These are phyloP conservation scores for Desmodesmus armatus DNA, from an alignment of 139 green algal genomes.

Conservation along the genomic window DNA sequence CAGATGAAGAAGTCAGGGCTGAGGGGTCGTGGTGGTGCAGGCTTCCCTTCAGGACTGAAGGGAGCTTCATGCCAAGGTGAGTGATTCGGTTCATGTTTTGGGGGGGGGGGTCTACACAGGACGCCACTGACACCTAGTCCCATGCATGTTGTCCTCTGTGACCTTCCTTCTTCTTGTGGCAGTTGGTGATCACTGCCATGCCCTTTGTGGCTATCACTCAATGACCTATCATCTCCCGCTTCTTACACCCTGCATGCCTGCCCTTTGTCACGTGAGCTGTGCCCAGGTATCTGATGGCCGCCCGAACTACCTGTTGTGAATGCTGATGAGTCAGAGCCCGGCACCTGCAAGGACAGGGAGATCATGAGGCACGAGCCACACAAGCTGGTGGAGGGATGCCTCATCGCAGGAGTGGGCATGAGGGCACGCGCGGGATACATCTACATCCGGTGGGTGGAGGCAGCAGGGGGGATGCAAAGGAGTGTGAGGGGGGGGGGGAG, in stretches of 20 bases:
- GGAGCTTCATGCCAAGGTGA: conserved; percentile 92
- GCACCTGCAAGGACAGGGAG: conserved; percentile 98
- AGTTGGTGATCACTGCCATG: conserved; percentile 92
- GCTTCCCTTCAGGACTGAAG: conserved; percentile 97
- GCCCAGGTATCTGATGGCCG: conserved; percentile 88
- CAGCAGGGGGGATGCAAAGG: no score
- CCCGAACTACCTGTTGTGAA: conserved; percentile 98
- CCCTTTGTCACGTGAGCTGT: no score
- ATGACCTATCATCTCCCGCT: no score
- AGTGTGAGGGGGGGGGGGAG: no score
- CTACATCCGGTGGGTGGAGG: conserved; percentile 82
- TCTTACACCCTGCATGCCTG: conserved; percentile 66
- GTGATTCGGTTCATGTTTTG: no score
- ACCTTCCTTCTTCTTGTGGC: conserved; percentile 89
- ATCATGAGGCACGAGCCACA: conserved; percentile 98
- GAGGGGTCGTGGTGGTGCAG: conserved; percentile 93
- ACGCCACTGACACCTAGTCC: no score
- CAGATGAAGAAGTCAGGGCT: conserved; percentile 98
- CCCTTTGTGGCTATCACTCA: conserved; percentile 93
- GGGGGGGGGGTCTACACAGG: no score
- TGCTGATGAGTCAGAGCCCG: conserved; percentile 96
- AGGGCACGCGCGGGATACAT: conserved; percentile 93
- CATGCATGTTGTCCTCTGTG: conserved; percentile 65
- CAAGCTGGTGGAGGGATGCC: conserved; percentile 98
- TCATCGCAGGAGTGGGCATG: conserved; percentile 94